Evolutionary conservation across 495 filamentous ascomycete genomes (phyloP), one percentile per base, ranked within the genome.

Genomic region (Cenococcum geophilum): DNA sequence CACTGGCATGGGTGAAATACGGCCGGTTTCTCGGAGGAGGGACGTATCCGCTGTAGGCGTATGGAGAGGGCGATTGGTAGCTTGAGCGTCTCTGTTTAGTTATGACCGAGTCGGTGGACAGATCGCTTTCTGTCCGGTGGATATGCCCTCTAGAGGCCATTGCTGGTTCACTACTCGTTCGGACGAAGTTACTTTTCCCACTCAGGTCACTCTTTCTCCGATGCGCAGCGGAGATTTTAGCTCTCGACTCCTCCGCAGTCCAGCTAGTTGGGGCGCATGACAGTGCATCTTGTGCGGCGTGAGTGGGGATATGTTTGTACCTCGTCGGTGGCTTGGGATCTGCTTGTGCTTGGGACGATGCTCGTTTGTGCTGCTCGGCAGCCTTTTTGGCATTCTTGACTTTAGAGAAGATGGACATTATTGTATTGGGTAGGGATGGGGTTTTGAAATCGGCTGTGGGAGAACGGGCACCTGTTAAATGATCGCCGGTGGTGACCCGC

Each of bases 251-350:
- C 48, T 57, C 59, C 10, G 48, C 40, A 48, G 5, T 75, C 76
- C 77, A 82, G 23, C 68, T 75, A 0, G 76, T 70, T 6, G 82
- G 83, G 1, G 78, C 77, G 18, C 76, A 75, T n/a, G 76, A 73
- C 43, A 83, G 57, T 52, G 83, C 79, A 65, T 87, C 70, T 71
- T 74, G 55, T 64, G 67, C 68, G 5, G 69, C 70, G 50, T 72
- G 71, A 16, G 60, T 68, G 12, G 69, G 66, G 21, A 71, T 42
- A 58, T 73, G 67, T 58, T 66, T 72, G 67, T 73, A 73, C 14
- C 64, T 63, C 35, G 27, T 59, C 11, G 61, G 62, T 34, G 52
- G 40, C 42, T 57, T 23, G 10, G 22, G 54, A 6, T 63, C 43
- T 57, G 45, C 40, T 52, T 59, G 55, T 36, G 48, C 16, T 40